A percentile compares a stretch with the other conserved stretches of the same genome.
Evolutionary conservation across 768 basidiomycete genomes (phyloP).

Genomic region (Astraeus odoratus): DNA sequence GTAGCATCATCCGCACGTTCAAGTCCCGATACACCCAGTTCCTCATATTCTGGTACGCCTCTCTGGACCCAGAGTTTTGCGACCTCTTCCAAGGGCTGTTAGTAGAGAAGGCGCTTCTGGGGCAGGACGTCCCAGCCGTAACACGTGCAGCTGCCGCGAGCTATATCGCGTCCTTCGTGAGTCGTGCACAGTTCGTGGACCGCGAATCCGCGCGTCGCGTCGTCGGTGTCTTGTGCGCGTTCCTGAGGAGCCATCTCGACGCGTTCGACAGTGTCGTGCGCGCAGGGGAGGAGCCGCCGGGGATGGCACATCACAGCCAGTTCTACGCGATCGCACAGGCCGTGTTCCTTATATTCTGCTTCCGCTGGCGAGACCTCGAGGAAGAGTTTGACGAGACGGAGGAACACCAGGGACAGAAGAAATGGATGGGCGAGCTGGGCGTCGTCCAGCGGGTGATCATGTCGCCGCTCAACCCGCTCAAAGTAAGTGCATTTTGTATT

Average conservation of each 20-base stretch:
- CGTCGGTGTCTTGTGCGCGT: constrained; percentile 80
- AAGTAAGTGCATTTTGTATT: constrained; percentile 37
- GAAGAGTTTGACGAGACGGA: constrained; percentile 53
- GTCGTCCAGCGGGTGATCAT: constrained; percentile 74
- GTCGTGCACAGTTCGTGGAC: constrained; percentile 82
- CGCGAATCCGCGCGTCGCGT: constrained; percentile 66
- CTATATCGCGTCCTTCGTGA: constrained; percentile 90
- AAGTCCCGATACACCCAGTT: constrained; percentile 98
- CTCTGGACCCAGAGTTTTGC: constrained; percentile 79
- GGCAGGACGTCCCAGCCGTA: constrained; percentile 50
- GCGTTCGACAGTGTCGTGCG: constrained; percentile 48
- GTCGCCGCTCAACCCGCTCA: constrained; percentile 84
- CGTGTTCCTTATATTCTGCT: constrained; percentile 95
- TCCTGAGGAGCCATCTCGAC: constrained; percentile 71
- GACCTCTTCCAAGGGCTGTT: constrained; percentile 94
- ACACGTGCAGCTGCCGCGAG: constrained; percentile 90
- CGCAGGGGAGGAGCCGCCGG: constrained; percentile 26
- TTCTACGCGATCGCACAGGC: constrained; percentile 93
- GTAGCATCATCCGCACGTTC: constrained; percentile 90
- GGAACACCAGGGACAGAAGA: constrained; percentile 43
- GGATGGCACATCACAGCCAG: constrained; percentile 48
- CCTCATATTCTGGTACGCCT: constrained; percentile 91
- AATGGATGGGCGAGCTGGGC: constrained; percentile 82
- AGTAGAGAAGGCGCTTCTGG: constrained; percentile 82
- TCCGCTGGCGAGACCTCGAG: constrained; percentile 87